phyloP scores from a whole-genome alignment of 345 rosid genomes.

The Trapa incisa region DNA sequence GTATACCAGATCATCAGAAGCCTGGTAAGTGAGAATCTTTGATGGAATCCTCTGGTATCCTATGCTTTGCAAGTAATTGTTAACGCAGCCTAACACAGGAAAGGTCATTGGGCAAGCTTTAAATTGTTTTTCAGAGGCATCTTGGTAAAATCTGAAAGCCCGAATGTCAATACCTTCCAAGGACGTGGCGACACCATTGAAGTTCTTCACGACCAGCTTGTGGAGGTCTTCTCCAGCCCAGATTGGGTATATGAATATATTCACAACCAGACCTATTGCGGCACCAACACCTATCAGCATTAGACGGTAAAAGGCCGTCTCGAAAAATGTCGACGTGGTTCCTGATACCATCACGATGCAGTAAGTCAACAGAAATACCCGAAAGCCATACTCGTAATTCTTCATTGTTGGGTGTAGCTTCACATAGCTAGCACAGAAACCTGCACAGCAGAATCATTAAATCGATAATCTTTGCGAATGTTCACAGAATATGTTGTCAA shows the following conservation, averaged over 20 bases:
- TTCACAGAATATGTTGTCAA: not conserved
- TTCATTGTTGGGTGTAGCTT: slow-evolving; percentile 70
- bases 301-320: slow-evolving; percentile 47
- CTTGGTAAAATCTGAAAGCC: not conserved
- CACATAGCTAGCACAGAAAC: slow-evolving; percentile 48
- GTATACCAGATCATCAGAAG: slow-evolving; percentile 70
- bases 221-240: slow-evolving; percentile 93
- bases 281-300: slow-evolving; percentile 62
- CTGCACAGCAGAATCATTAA: slow-evolving; percentile 14
- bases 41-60: slow-evolving; percentile 83
- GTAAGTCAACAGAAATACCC: slow-evolving; percentile 82
- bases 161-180: slow-evolving; percentile 45
- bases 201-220: slow-evolving; percentile 62
- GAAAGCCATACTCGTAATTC: slow-evolving; percentile 66
- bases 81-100: slow-evolving; percentile 48
- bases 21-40: slow-evolving; percentile 76
- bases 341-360: slow-evolving; percentile 83
- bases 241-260: slow-evolving; percentile 52
- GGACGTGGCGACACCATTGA: slow-evolving; percentile 61
- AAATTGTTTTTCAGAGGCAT: not conserved
- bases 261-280: slow-evolving; percentile 40
- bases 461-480: not conserved
- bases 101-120: not conserved
- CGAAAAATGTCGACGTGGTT: slow-evolving; percentile 31
- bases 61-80: slow-evolving; percentile 59